Conservation (phyloP, 2,329 filamentous ascomycete genomes). For the Huntiella omanensis region DNA sequence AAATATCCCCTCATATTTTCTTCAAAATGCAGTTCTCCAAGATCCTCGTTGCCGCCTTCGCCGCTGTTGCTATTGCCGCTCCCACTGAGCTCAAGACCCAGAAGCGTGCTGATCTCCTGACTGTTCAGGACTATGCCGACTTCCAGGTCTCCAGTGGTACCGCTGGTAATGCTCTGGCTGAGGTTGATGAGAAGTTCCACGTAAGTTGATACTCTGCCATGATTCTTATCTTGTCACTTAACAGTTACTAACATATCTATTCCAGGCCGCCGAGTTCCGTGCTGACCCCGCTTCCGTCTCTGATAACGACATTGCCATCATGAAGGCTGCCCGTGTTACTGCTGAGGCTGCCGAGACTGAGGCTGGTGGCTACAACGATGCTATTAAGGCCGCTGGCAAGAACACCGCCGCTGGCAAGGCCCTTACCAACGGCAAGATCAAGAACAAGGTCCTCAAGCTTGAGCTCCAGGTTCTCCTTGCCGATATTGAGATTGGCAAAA, state of each 20-base stretch:
- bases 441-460: constrained; percentile 42
- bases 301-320: constrained; percentile 28
- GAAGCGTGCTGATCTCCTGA: constrained; percentile 16
- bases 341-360: constrained; percentile 35
- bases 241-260: not conserved
- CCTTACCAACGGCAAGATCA: constrained; percentile 33
- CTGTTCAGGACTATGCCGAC: constrained; percentile 17
- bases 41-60: constrained; percentile 20
- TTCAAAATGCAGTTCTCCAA: constrained; percentile 22
- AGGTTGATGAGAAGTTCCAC: constrained; percentile 35
- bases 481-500: constrained; percentile 30
- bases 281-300: constrained; percentile 28
- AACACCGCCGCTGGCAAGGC: constrained; percentile 23
- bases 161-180: constrained; percentile 32
- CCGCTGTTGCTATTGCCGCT: constrained; percentile 19
- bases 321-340: constrained; percentile 28
- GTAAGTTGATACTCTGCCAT: constrained; percentile 17
- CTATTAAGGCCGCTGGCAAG: constrained; percentile 25
- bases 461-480: constrained; percentile 27
- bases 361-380: constrained; percentile 30
- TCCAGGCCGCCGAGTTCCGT: constrained; percentile 19
- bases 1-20: constrained; percentile 1
- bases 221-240: not conserved
- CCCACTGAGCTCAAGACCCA: constrained; percentile 18
- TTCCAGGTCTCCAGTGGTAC: constrained; percentile 33